Percentiles rank a stretch among this genome's conserved stretches.
phyloP scores from a whole-genome alignment of 768 basidiomycete genomes.

The Chlorophyllum brunneum region DNA sequence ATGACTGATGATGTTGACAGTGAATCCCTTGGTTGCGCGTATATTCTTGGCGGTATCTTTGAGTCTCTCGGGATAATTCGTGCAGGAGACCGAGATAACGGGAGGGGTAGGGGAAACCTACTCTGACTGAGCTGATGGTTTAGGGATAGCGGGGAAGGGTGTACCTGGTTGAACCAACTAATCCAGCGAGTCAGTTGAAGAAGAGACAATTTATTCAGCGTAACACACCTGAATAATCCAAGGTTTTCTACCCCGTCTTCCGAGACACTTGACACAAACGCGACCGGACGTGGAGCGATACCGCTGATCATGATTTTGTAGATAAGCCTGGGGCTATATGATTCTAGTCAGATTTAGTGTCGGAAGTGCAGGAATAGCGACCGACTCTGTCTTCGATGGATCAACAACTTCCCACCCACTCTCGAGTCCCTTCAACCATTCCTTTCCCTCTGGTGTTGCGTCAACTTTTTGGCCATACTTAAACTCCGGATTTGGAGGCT shows the following conservation, averaged over 20 bases:
- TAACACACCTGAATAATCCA: constrained; percentile 48
- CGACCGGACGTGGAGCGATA: constrained; percentile 64
- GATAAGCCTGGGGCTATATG: constrained; percentile 18
- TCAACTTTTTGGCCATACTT: constrained; percentile 31
- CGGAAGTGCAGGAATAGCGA: neutral
- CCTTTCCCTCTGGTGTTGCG: constrained; percentile 30
- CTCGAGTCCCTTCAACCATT: constrained; percentile 42
- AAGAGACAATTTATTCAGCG: too few species aligned
- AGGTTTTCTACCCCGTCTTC: constrained; percentile 52
- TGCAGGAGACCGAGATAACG: constrained; percentile 51
- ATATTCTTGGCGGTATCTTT: constrained; percentile 71
- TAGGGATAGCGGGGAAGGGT: constrained; percentile 16
- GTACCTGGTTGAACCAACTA: constrained; percentile 44
- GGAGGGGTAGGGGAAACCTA: constrained; percentile 59
- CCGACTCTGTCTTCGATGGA: constrained; percentile 25
- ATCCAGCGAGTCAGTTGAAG: neutral
- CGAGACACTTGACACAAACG: constrained; percentile 62
- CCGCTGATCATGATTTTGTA: constrained; percentile 52
- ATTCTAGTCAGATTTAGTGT: neutral
- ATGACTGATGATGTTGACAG: constrained; percentile 73
- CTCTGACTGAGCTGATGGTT: constrained; percentile 18
- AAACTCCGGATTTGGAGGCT: constrained; percentile 37
- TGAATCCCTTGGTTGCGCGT: constrained; percentile 59
- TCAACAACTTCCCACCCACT: constrained; percentile 36
- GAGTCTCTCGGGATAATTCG: constrained; percentile 21